Evolutionary conservation across 164 flowering plant species (phyloP), one percentile per base, ranked within the genome.

Genomic region (Saururus chinensis): DNA sequence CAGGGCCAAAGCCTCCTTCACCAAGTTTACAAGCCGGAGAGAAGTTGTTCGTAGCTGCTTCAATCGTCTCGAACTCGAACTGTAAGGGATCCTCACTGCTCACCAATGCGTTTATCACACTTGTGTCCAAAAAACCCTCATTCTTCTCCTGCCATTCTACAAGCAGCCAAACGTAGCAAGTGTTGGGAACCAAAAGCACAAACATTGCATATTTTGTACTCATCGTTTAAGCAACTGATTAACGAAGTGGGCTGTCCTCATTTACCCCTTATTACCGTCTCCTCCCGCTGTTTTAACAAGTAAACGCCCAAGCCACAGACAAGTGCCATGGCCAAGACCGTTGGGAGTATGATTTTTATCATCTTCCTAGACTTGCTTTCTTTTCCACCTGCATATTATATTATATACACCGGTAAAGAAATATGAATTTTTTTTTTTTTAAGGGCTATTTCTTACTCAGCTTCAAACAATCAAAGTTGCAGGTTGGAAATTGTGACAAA

Each of bases 121-220:
- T n/a, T 4, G 4, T 30, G 37, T 30, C 23, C 56, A 53, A 19
- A 53, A 21, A 12, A 1, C 1, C 56, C 37, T 30, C 37, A 30
- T 30, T 30, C 37, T 30, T 53, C 23, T 53, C 56, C 56, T 53
- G 56, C 56, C 56, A 53, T n/a, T 53, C 56, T 53, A 53, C 19
- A 53, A 19, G 1, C 10, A 52, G 20, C 54, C 19, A 11, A 21
- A 53, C 9, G 20, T 53, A 30, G 37, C 37, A 30, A 30, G 4
- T n/a, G n/a, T 52, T 49, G 52, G n/a, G 3, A 14, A 30, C 37
- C 6, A n/a, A n/a, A n/a, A 30, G 37, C 6, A 30, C 37, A 30
- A 30, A 30, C 6, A 30, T 2, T 6, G 6, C 6, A 30, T 30
- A 30, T 6, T 30, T 6, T 30, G 37, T 14, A 14, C n/a, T n/a